Percentiles rank a stretch among this genome's conserved stretches.
These are phyloP conservation scores for Metarhizium anisopliae DNA, from an alignment of 2,329 filamentous ascomycete genomes.

Conservation along the genomic window DNA sequence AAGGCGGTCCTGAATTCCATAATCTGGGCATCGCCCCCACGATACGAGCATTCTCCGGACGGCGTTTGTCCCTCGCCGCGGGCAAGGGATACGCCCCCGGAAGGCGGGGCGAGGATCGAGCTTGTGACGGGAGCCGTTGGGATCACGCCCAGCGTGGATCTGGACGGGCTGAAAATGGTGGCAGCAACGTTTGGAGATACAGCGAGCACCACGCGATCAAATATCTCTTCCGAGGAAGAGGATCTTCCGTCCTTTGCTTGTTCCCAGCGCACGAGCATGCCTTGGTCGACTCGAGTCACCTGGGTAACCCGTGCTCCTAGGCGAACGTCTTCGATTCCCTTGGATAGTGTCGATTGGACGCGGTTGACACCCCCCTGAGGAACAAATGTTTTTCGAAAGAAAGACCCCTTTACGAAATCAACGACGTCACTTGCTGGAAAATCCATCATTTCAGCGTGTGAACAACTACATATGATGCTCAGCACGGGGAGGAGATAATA, in stretches of 20 bases:
- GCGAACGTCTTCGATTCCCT: slow-evolving; percentile 29
- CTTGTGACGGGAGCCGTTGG: slow-evolving; percentile 40
- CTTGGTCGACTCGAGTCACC: slow-evolving; percentile 17
- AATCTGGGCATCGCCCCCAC: slow-evolving; percentile 19
- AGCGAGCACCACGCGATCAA: slow-evolving; percentile 44
- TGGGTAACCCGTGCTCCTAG: slow-evolving; percentile 28
- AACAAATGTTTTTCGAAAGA: slow-evolving; percentile 40
- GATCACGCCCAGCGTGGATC: slow-evolving; percentile 28
- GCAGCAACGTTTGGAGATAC: slow-evolving; percentile 45
- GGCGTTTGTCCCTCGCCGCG: slow-evolving; percentile 1
- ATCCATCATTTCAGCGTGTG: slow-evolving; percentile 37
- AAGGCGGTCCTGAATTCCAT: slow-evolving; percentile 28
- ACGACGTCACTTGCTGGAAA: slow-evolving; percentile 46
- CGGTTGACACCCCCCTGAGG: slow-evolving; percentile 39
- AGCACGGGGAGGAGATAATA: slow-evolving; percentile 47
- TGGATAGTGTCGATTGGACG: slow-evolving; percentile 36
- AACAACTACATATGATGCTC: slow-evolving; percentile 45
- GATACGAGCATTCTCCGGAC: slow-evolving; percentile 17
- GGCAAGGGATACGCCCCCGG: slow-evolving; percentile 5
- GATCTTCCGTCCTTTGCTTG: slow-evolving; percentile 7
- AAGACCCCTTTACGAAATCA: slow-evolving; percentile 38
- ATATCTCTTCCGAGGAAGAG: slow-evolving; percentile 22
- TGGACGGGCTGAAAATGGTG: slow-evolving; percentile 35
- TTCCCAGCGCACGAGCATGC: slow-evolving; percentile 27
- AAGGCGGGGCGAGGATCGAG: slow-evolving; percentile 26